A percentile compares a stretch with the other conserved stretches of the same genome.
phyloP scores from a whole-genome alignment of 257 asterid genomes.

The Solanum chilense region DNA sequence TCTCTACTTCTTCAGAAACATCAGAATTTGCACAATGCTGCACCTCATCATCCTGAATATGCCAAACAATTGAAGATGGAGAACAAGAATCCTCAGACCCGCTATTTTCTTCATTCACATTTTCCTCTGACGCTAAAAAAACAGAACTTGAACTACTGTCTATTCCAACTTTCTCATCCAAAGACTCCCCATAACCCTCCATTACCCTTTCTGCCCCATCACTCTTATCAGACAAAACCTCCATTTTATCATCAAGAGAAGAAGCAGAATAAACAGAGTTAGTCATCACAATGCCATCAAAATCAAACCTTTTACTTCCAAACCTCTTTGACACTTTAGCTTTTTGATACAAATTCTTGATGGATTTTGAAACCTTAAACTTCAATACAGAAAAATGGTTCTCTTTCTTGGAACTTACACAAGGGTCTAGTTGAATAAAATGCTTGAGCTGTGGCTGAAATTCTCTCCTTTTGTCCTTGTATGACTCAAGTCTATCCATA shows the following conservation, averaged over 20 bases:
- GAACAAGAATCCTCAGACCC: slow-evolving; percentile 42
- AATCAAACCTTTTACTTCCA: slow-evolving; percentile 25
- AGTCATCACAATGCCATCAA: slow-evolving; percentile 42
- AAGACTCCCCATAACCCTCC: slow-evolving; percentile 1
- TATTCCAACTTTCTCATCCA: slow-evolving; percentile 15
- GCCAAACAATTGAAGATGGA: slow-evolving; percentile 32
- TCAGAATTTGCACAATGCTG: slow-evolving; percentile 11
- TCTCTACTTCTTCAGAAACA: slow-evolving; percentile 20
- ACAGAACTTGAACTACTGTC: slow-evolving; percentile 45
- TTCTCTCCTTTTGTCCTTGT: slow-evolving; percentile 13
- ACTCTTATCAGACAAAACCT: background rate
- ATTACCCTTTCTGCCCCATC: background rate
- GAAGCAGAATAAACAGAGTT: slow-evolving; percentile 45
- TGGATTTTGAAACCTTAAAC: slow-evolving; percentile 41
- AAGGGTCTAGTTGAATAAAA: slow-evolving; percentile 5
- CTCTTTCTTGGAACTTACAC: slow-evolving; percentile 9
- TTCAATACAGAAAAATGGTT: slow-evolving; percentile 25
- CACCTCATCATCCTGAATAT: slow-evolving; percentile 16
- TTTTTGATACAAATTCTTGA: slow-evolving; percentile 24
- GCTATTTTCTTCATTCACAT: slow-evolving; percentile 30
- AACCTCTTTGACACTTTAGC: slow-evolving; percentile 16
- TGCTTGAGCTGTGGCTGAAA: slow-evolving; percentile 13
- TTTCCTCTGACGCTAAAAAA: slow-evolving; percentile 41
- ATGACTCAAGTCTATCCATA: slow-evolving; percentile 36
- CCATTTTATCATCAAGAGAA: slow-evolving; percentile 34